Base-by-base conservation (phyloP, 768 basidiomycete genomes). In the Mrakia hoshinonis region DNA sequence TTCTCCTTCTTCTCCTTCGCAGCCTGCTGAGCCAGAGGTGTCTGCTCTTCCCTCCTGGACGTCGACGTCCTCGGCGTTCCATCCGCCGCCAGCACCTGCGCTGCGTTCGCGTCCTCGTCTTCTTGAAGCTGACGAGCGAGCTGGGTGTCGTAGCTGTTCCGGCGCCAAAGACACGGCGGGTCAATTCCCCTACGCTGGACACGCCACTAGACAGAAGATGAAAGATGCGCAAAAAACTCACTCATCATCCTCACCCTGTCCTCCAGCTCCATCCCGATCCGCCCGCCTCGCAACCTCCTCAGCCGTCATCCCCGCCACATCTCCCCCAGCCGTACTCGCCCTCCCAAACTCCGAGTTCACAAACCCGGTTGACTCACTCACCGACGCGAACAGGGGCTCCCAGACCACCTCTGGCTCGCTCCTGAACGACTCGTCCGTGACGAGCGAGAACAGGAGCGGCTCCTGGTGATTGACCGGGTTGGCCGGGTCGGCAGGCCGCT, bases 351-450 rank as follows among this genome's bases (percentile, higher is more conserved):
- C 81, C 0, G 86, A 84, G 77, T 93, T 91, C 26, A 89, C 89
- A 76, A 92, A 95, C 6, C 85, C 84, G 38, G 89, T 86, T 74
- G 83, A 87, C 2, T 85, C 83, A 1, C 91, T 91, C 72, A 95
- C 92, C 38, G 93, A 84, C 76, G 95, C 93, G 75, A 90, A 90
- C 36, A 96, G 81, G 24, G 88, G 85, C 79, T 96, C 93, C 93
- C 93, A 96, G 3, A 93, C 88, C 31, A 95, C 85, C 70, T 85
- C 85, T 0, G 86, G 82, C 77, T 95, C 92, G 69, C 85, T 79
- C 2, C 87, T 80, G 78, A 96, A 92, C 22, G 87, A 85, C 49
- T 89, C 83, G 78, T 96, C 93, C 0, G 93, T 93, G 15, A 88
- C 91, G 73, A 96, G 87, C 1, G 86, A 85, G 78, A 91, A 94